Percentiles rank a stretch among this genome's conserved stretches.
These are phyloP conservation scores for Entophlyctis luteolus DNA, from an alignment of 192 early-diverging fungal species.

Conservation along the genomic window DNA sequence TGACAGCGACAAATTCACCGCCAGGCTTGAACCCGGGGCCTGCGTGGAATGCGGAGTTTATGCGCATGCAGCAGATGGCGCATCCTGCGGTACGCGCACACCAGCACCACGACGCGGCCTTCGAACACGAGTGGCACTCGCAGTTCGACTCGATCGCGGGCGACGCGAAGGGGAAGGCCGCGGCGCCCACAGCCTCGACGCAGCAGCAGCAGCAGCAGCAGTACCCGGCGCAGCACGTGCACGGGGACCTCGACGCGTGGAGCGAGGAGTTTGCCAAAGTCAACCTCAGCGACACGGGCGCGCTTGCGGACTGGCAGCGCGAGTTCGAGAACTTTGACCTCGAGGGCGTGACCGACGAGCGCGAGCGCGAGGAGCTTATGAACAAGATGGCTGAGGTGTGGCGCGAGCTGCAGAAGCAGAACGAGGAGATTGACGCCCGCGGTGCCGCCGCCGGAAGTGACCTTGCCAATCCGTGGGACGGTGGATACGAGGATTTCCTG, in stretches of 20 bases:
- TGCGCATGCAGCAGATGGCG: no score
- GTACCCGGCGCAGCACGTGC: neutral
- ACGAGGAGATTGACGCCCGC: neutral
- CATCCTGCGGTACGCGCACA: no score
- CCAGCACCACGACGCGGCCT: neutral
- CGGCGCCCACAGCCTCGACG: neutral
- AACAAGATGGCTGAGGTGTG: constrained; percentile 36
- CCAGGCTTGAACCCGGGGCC: no score
- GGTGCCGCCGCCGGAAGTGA: neutral
- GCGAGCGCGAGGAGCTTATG: constrained; percentile 29
- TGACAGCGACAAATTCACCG: no score
- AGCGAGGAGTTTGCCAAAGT: neutral
- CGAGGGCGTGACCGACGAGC: neutral
- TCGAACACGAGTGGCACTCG: constrained; percentile 15
- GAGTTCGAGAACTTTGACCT: constrained; percentile 20
- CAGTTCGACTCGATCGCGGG: constrained; percentile 1
- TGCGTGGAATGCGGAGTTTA: no score
- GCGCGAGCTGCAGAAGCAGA: constrained; percentile 43
- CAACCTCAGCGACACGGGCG: neutral
- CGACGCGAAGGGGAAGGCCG: neutral
- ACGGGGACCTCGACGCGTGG: constrained; percentile 6
- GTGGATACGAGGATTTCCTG: constrained; percentile 41
- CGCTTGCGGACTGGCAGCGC: constrained; percentile 19
- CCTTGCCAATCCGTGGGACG: constrained; percentile 18
- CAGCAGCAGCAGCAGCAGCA: neutral